Conservation (phyloP, 176 grass and related monocot species). For the Oryza rufipogon region DNA sequence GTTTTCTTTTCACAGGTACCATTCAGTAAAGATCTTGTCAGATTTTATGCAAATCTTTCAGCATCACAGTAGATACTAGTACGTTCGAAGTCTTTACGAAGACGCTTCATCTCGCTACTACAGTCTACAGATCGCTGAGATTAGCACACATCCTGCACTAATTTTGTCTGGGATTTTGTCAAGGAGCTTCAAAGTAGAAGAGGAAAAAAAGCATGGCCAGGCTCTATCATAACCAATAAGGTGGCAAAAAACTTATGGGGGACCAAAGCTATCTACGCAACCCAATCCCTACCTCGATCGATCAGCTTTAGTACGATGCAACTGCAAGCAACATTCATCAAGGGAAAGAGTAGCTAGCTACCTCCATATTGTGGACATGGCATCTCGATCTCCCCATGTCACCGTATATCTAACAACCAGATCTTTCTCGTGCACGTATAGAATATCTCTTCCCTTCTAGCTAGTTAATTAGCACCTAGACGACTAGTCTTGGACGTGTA, state of each 20-base stretch:
- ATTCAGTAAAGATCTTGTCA: conserved; percentile 26
- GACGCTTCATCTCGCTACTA: background rate
- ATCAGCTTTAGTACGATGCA: background rate
- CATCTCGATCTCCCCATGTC: conserved; percentile 26
- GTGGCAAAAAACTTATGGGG: background rate
- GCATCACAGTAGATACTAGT: background rate
- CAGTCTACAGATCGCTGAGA: background rate
- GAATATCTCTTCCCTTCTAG: background rate
- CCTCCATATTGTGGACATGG: conserved; percentile 36
- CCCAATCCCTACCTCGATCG: background rate
- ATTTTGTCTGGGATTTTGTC: background rate
- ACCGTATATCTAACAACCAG: conserved; percentile 54
- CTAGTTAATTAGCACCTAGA: too few species aligned
- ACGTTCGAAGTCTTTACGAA: background rate
- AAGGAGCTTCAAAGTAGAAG: background rate
- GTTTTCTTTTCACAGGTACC: background rate
- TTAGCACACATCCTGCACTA: background rate
- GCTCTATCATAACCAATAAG: background rate
- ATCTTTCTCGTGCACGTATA: conserved; percentile 29
- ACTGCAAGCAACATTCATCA: background rate
- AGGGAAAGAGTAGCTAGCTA: conserved; percentile 29
- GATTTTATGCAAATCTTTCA: conserved; percentile 2
- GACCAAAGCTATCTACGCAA: background rate
- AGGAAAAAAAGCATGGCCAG: background rate
- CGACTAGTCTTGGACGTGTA: too few species aligned